Evolutionary conservation across 2,329 filamentous ascomycete genomes (phyloP).

Genomic region (Penicillium sp.): DNA sequence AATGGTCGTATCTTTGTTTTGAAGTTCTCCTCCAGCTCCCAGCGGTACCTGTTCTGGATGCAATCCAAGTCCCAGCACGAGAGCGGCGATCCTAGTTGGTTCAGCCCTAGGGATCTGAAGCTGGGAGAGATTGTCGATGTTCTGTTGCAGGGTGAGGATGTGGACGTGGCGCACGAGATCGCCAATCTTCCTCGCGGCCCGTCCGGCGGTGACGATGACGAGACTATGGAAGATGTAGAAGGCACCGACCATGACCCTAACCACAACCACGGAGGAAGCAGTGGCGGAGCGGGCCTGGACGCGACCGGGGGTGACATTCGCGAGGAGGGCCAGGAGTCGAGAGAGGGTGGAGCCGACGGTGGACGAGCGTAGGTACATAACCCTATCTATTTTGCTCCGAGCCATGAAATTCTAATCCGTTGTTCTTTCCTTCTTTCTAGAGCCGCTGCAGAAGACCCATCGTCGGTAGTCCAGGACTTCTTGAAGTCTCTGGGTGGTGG

Average conservation of each 20-base stretch:
- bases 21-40: constrained; percentile 88
- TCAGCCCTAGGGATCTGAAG: constrained; percentile 79
- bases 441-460: constrained; percentile 63
- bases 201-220: constrained; percentile 58
- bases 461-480: constrained; percentile 78
- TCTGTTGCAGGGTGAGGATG: constrained; percentile 81
- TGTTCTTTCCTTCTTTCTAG: constrained; percentile 41
- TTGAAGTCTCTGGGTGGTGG: constrained; percentile 68
- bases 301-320: constrained; percentile 88
- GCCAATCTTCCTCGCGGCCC: constrained; percentile 53
- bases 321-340: constrained; percentile 78
- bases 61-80: constrained; percentile 80
- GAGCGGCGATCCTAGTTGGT: constrained; percentile 66
- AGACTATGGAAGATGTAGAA: constrained; percentile 74
- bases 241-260: constrained; percentile 54
- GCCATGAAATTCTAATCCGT: constrained; percentile 14
- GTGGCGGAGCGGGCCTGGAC: constrained; percentile 76
- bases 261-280: constrained; percentile 56
- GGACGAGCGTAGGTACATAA: constrained; percentile 94
- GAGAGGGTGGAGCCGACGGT: constrained; percentile 92
- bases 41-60: constrained; percentile 92
- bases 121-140: constrained; percentile 81
- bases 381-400: constrained; percentile 26
- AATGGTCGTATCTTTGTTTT: constrained; percentile 90
- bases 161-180: constrained; percentile 71